Percentiles rank a stretch among this genome's conserved stretches.
These are phyloP conservation scores for Russula sp. DNA, from an alignment of 768 basidiomycete genomes.

Conservation along the genomic window DNA sequence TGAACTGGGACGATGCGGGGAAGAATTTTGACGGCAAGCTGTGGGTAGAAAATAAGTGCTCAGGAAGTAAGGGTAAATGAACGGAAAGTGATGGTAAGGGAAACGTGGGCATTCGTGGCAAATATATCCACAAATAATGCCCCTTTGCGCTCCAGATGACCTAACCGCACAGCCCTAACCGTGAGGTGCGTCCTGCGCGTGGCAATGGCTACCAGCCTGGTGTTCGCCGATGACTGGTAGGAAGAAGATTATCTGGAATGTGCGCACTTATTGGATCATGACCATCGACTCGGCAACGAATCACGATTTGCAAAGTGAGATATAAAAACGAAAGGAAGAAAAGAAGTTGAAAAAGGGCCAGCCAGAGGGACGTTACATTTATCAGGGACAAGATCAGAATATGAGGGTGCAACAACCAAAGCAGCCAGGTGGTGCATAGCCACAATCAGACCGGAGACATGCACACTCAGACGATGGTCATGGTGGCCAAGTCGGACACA, in stretches of 20 bases:
- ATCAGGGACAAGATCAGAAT: neutral
- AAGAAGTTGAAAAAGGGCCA: neutral
- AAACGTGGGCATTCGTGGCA: neutral
- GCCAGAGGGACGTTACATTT: neutral
- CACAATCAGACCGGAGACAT: neutral
- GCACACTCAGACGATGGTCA: neutral
- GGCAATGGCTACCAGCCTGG: neutral
- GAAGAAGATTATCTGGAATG: neutral
- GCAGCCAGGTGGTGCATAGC: neutral
- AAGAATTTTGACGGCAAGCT: slow-evolving; percentile 99
- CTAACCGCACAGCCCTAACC: slow-evolving; percentile 1
- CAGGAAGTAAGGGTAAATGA: neutral
- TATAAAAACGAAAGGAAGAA: neutral
- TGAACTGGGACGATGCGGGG: slow-evolving; percentile 69
- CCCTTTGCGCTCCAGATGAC: slow-evolving; percentile 1
- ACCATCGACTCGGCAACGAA: neutral
- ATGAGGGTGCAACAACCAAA: neutral
- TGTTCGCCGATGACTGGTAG: neutral
- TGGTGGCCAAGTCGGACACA: neutral
- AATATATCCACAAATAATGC: neutral
- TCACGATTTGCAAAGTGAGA: neutral
- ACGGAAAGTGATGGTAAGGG: neutral
- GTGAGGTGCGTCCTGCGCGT: slow-evolving; percentile 2
- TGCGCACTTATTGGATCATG: neutral
- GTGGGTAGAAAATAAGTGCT: neutral